Evolutionary conservation across 306 rosid genomes (phyloP), one percentile per base, ranked within the genome.

Genomic region (Cicer yamashitae): DNA sequence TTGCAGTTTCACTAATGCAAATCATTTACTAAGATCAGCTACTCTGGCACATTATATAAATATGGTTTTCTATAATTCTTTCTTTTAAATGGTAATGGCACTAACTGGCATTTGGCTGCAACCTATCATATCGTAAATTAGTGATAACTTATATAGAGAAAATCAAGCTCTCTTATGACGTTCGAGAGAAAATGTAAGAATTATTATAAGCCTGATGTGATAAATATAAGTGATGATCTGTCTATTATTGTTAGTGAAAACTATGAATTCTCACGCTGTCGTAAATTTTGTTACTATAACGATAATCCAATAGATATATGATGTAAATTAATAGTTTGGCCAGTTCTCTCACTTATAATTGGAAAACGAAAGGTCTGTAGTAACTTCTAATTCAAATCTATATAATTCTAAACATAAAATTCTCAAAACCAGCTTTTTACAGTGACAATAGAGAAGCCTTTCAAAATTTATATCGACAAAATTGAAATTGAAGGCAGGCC

Each of bases 1-100:
- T 65, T 5, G 34, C 48, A 74, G 52, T 58, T 59, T 56, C 66
- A 51, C 54, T n/a, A 45, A 79, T 18, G 52, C 17, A 53, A 63
- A 79, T 71, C 54, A 43, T 48, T 77, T 34, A 12, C 61, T 34
- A 53, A 7, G 20, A 73, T 34, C 66, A 73, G 68, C 14, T 47
- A 46, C 57, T 71, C 78, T 63, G 8, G 11, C 51, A 14, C 64
- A 17, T 13, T 10, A 53, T 20, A 50, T 50, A 63, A n/a, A 38
- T 52, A 60, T 37, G 46, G 8, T 40, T 64, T 34, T 37, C 44
- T 34, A 50, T 7, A 4, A 17, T 53, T 73, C 37, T 65, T 45
- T 22, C 37, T 18, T 56, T 7, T 10, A 25, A 15, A 68, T 60
- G 22, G 70, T 34, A 44, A 43, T 1, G 40, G 71, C 30, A 6